A percentile compares a stretch with the other conserved stretches of the same genome.
These are phyloP conservation scores for Boletus pseudopeckii DNA, from an alignment of 768 basidiomycete genomes.

Conservation along the genomic window DNA sequence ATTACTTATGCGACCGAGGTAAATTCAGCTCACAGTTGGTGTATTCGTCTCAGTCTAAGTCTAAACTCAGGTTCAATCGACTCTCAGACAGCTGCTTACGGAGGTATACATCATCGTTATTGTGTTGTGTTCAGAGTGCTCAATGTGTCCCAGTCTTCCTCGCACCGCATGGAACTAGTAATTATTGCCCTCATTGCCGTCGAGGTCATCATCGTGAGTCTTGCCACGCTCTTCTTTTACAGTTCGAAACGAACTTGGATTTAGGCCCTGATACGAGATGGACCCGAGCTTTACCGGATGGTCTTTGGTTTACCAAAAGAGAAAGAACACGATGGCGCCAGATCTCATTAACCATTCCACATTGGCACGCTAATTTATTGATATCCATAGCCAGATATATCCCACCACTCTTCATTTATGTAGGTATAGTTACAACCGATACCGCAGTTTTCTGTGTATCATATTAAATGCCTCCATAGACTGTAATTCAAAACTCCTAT, in stretches of 20 bases:
- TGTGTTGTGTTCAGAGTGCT: background rate
- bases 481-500: background rate
- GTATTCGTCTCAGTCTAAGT: background rate
- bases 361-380: background rate
- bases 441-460: background rate
- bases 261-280: conserved; percentile 74
- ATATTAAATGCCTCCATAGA: background rate
- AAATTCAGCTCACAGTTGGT: background rate
- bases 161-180: conserved; percentile 91
- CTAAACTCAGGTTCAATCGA: conserved; percentile 66
- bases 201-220: conserved; percentile 84
- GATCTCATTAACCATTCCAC: conserved; percentile 3
- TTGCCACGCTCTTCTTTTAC: background rate
- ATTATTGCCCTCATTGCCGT: conserved; percentile 94
- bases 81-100: conserved; percentile 82
- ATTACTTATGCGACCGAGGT: conserved; percentile 87
- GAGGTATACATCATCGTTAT: conserved; percentile 44
- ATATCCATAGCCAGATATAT: background rate
- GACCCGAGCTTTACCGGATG: conserved; percentile 72
- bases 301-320: conserved; percentile 19
- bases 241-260: background rate
- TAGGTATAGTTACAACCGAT: conserved; percentile 4
- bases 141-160: conserved; percentile 60
- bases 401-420: conserved; percentile 3
- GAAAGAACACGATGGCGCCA: background rate